Evolutionary conservation across 345 rosid genomes (phyloP).

Genomic region (Bretschneidera sinensis): DNA sequence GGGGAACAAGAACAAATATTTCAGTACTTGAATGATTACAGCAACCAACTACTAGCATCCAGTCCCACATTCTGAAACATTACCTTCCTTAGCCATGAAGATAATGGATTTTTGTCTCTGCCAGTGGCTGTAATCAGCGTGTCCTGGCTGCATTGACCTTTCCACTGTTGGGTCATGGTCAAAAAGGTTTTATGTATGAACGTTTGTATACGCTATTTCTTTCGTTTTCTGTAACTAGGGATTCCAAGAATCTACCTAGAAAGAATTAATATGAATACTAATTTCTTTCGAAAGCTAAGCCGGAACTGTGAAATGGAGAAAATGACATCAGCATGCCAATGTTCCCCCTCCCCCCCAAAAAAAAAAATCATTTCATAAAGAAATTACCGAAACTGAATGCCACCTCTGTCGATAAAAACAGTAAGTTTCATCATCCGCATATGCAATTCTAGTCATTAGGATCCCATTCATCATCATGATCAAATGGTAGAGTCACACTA

Average conservation of each 20-base stretch:
- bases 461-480: slow-evolving; percentile 94
- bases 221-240: slow-evolving; percentile 23
- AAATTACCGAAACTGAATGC: slow-evolving; percentile 26
- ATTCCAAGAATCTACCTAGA: slow-evolving; percentile 28
- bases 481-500: slow-evolving; percentile 41
- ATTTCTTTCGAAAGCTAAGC: slow-evolving; percentile 29
- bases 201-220: slow-evolving; percentile 21
- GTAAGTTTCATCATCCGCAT: slow-evolving; percentile 12
- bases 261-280: slow-evolving; percentile 43
- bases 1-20: no score
- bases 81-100: neutral
- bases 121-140: neutral
- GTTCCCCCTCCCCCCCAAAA: slow-evolving; percentile 17
- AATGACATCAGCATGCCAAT: slow-evolving; percentile 23
- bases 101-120: neutral
- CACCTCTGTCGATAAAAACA: slow-evolving; percentile 13
- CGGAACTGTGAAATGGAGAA: slow-evolving; percentile 23
- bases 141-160: neutral
- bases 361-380: slow-evolving; percentile 23
- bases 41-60: neutral
- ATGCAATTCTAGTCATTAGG: slow-evolving; percentile 64
- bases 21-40: neutral
- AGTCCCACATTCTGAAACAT: neutral
- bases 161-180: slow-evolving; percentile 4
- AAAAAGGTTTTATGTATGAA: slow-evolving; percentile 21